Base-by-base conservation (phyloP, 176 grass and related monocot species). In the Pontederia crassipes region DNA sequence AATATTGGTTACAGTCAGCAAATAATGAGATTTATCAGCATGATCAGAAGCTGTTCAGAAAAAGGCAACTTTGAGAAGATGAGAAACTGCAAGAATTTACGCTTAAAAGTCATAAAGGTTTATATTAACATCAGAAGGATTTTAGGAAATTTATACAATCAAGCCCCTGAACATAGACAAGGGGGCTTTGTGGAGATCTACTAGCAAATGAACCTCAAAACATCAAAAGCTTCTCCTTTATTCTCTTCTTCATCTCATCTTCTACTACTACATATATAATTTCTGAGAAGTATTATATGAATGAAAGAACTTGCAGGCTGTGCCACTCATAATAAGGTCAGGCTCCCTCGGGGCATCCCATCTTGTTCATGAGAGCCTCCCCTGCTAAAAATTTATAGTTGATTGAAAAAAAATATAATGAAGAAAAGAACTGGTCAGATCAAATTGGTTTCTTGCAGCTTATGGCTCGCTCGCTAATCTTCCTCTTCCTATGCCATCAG, bases 371-470 rank as follows among this genome's bases (percentile, higher is more conserved):
- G 82, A 70, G 72, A 59, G 73, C 66, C 57, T 40, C 66, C 68
- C 78, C 64, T 54, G 65, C 69, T 85, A 77, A 85, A 90, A 87
- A 59, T 27, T 85, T 82, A 84, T 59, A 79, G 81, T 72, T 64
- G 76, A 82, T 81, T 56, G 62, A 63, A 63, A 77, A 80, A 81
- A 46, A 83, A 76, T 69, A 84, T 57, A 78, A 91, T 80, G 70
- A 97, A 88, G 84, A 80, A 97, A 93, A 85, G 66, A 97, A 88
- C 84, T 80, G 69, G 84, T 91, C 79, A 80, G 78, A 80, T 59
- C 68, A 72, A 55, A 68, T 76, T 54, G 71, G 74, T 67, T 65
- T 77, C 61, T 57, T 65, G 13, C 2, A 16, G 64, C 8, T 0
- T 29, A 35, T 79, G 47, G 68, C 59, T 80, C 35, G 68, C 59